Evolutionary conservation across 192 early-diverging fungal species (phyloP), one percentile per base, ranked within the genome.

Genomic region (Coemansia sp.): DNA sequence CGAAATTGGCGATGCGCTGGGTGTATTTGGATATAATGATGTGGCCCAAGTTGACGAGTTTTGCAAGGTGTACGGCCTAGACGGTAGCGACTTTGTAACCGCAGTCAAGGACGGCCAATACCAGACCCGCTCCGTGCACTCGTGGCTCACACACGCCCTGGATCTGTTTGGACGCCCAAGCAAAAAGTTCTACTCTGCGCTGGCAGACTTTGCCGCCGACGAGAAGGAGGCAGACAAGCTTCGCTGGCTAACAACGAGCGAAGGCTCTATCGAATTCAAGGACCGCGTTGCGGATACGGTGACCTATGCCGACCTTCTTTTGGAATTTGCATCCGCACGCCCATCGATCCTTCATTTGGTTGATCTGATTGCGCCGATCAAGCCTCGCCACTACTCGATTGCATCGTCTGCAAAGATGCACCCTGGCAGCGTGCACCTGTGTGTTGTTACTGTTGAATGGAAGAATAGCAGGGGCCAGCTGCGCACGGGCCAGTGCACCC

Each of bases 361-460:
- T 3, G 77, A 75, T 42, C 71, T 92, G 62, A 86, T 98, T 59
- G 84, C 94, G 9, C 82, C 87, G 30, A 94, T 97, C 85, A 98
- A 97, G 77, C 94, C 96, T 45, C 89, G 96, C 65, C 94, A 95
- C 71, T 98, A 98, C 86, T 98, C 96, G n/a, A 98, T 98, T 67
- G 91, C 96, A 10, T 97, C 95, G 12, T 90, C 92, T 7, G 87
- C 89, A 71, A 89, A 85, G 72, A 88, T 94, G 81, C 93, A 93
- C 70, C 92, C 92, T 18, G 90, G 90, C 77, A 86, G 85, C 58
- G 94, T 98, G 12, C 95, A 98, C 78, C 79, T 98, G 45, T 81
- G 96, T 20, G 88, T 98, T 45, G 95, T 98, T 20, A 87, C 92
- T 15, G 95, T 96, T 12, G 94, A 95, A 63, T 98, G 95, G 95